A percentile compares a stretch with the other conserved stretches of the same genome.
phyloP scores from a whole-genome alignment of 192 early-diverging fungal species.

The Powellomyces hirtus region DNA sequence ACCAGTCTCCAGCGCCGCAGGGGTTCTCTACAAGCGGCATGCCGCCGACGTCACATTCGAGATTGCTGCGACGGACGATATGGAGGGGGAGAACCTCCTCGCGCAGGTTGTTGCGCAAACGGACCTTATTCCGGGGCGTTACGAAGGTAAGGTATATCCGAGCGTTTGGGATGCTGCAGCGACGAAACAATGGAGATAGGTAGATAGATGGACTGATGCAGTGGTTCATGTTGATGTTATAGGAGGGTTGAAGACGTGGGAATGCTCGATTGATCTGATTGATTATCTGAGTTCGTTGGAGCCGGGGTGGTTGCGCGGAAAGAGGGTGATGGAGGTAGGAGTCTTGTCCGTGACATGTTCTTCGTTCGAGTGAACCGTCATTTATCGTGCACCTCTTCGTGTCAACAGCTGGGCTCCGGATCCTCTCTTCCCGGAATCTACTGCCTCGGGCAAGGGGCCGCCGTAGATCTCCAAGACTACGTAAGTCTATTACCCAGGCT shows the following conservation, averaged over 20 bases:
- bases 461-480: conserved; percentile 89
- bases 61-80: conserved; percentile 69
- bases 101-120: conserved; percentile 29
- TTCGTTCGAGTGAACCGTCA: not conserved
- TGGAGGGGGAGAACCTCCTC: conserved; percentile 21
- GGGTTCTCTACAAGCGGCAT: conserved; percentile 25
- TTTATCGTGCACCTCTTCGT: not conserved
- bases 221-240: too few species aligned
- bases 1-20: not conserved
- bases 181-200: too few species aligned
- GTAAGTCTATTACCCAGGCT: conserved; percentile 31
- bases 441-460: conserved; percentile 51
- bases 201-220: too few species aligned
- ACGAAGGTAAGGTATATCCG: too few species aligned
- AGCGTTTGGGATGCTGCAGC: too few species aligned
- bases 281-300: conserved; percentile 31
- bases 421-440: conserved; percentile 83
- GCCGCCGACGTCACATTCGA: conserved; percentile 77
- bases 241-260: conserved; percentile 95
- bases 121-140: conserved; percentile 86
- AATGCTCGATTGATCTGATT: conserved; percentile 87
- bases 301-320: conserved; percentile 4
- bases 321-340: conserved; percentile 33
- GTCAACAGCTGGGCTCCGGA: conserved; percentile 80
- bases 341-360: not conserved